A percentile compares a stretch with the other conserved stretches of the same genome.
Evolutionary conservation across 768 basidiomycete genomes (phyloP).

Genomic region (Psilocybe azurescens): DNA sequence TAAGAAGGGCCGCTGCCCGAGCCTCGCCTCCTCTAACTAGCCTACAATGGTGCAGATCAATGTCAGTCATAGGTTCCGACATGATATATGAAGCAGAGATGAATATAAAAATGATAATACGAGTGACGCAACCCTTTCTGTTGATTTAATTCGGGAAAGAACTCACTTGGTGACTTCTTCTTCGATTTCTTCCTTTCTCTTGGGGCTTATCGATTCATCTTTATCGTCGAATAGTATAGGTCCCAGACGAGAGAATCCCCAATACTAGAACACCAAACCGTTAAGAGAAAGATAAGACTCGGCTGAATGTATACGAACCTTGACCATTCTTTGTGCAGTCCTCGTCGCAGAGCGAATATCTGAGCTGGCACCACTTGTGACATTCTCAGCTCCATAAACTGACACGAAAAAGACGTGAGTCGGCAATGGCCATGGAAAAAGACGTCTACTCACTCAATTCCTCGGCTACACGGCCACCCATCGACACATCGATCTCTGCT

Average conservation of each 20-base stretch:
- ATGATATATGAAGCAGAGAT: constrained; percentile 8
- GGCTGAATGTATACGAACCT: constrained; percentile 52
- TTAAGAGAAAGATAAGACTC: constrained; percentile 11
- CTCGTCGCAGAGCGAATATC: constrained; percentile 84
- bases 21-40: constrained; percentile 74
- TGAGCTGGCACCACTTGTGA: constrained; percentile 91
- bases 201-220: constrained; percentile 71
- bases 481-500: constrained; percentile 86
- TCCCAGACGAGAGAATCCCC: constrained; percentile 85
- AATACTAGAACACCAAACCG: constrained; percentile 50
- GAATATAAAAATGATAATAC: constrained; percentile 6
- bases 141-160: constrained; percentile 11
- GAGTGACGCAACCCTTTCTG: not conserved
- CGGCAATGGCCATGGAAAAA: constrained; percentile 13
- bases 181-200: constrained; percentile 86
- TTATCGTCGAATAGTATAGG: constrained; percentile 83
- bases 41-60: constrained; percentile 36
- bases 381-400: constrained; percentile 89
- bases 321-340: constrained; percentile 87
- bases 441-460: constrained; percentile 67
- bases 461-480: constrained; percentile 96
- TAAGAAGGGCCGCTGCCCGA: constrained; percentile 69
- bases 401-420: constrained; percentile 15
- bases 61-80: constrained; percentile 19
- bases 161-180: constrained; percentile 83